These are phyloP conservation scores for Septoria petroselini DNA, from an alignment of 2,329 filamentous ascomycete genomes.

Conservation along the genomic window DNA sequence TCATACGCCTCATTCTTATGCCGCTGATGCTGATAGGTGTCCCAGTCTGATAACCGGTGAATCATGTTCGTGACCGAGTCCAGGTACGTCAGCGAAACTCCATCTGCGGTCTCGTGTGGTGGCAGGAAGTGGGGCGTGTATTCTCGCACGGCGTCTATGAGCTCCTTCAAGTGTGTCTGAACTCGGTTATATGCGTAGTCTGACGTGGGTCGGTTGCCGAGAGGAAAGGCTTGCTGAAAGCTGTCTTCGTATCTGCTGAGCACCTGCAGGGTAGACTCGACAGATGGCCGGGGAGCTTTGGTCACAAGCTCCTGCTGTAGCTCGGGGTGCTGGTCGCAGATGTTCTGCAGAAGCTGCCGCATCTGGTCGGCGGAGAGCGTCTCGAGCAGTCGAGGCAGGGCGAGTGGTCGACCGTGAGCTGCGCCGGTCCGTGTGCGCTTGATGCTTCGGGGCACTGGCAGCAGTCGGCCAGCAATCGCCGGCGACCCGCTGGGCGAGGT, in stretches of 20 bases:
- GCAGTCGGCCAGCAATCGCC: conserved; percentile 65
- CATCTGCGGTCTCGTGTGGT: conserved; percentile 80
- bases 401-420: conserved; percentile 59
- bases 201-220: conserved; percentile 75
- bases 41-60: conserved; percentile 86
- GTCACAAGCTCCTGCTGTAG: conserved; percentile 81
- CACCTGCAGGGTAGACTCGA: conserved; percentile 74
- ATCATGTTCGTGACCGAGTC: conserved; percentile 88
- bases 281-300: conserved; percentile 81
- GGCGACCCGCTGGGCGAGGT: conserved; percentile 83
- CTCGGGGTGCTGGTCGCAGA: conserved; percentile 85
- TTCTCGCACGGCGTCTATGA: conserved; percentile 86
- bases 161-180: conserved; percentile 70
- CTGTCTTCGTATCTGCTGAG: conserved; percentile 76
- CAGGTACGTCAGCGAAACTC: conserved; percentile 78
- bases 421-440: conserved; percentile 68
- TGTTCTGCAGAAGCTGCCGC: conserved; percentile 78
- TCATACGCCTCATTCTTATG: conserved; percentile 96
- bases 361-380: conserved; percentile 84
- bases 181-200: conserved; percentile 96
- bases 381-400: conserved; percentile 78
- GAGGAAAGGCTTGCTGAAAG: conserved; percentile 77
- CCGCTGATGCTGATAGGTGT: conserved; percentile 79
- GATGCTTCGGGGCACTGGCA: conserved; percentile 58
- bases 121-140: conserved; percentile 95